Conservation (phyloP, 2,329 filamentous ascomycete species). For the Colletotrichum truncatum region DNA sequence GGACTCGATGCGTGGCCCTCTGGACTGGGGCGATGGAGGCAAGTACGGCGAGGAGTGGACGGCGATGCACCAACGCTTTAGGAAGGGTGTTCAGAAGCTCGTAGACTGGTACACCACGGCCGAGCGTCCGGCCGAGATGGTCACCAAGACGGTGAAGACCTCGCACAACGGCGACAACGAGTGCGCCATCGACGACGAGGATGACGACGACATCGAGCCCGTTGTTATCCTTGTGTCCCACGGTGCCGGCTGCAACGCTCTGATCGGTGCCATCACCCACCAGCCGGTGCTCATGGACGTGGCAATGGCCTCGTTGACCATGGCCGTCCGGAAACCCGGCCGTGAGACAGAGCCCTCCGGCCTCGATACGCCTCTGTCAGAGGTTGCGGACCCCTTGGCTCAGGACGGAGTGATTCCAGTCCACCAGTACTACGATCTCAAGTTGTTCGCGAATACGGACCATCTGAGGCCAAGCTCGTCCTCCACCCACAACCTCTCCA, state of each 20-base stretch:
- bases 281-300: conserved; percentile 93
- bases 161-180: conserved; percentile 44
- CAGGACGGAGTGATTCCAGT: conserved; percentile 51
- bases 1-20: conserved; percentile 85
- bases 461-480: conserved; percentile 66
- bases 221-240: conserved; percentile 92
- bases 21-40: conserved; percentile 89
- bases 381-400: conserved; percentile 25
- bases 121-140: conserved; percentile 60
- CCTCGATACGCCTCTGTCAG: conserved; percentile 35
- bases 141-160: conserved; percentile 52
- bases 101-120: conserved; percentile 81
- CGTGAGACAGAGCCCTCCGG: conserved; percentile 41
- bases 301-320: conserved; percentile 87
- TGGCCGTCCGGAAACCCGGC: conserved; percentile 74
- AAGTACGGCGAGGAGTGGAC: conserved; percentile 95
- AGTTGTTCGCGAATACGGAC: conserved; percentile 77
- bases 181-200: conserved; percentile 49
- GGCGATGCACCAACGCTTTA: conserved; percentile 90
- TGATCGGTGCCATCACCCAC: conserved; percentile 91
- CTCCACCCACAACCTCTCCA: conserved; percentile 40
- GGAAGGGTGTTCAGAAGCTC: conserved; percentile 79
- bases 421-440: conserved; percentile 76
- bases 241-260: conserved; percentile 93
- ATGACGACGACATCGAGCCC: conserved; percentile 75